Base-by-base conservation (phyloP, 2,329 filamentous ascomycete genomes). In the Monosporascus sp. region DNA sequence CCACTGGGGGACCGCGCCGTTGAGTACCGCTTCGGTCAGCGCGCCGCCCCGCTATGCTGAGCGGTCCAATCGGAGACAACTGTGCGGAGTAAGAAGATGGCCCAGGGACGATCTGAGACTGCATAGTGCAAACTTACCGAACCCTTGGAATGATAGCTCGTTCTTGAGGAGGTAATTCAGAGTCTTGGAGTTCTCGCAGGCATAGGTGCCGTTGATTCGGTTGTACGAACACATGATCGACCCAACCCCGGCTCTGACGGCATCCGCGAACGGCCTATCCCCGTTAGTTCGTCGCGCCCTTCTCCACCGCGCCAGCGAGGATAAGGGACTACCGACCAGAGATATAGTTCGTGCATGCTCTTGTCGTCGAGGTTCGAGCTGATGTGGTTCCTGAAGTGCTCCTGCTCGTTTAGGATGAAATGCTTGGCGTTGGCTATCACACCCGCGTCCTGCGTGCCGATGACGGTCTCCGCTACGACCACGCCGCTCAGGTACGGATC, bases 371-470 rank as follows among this genome's bases (percentile, higher is more conserved):
- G 72, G 59, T 85, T 86, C 46, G 78, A 78, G 37, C 58, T 54
- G n/a, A 58, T 56, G 2, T 49, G 34, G 31, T 48, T 48, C 20
- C 62, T 58, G 51, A 49, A 60, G 58, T 60, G 60, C 66, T 72
- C 71, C 70, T 89, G 88, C 67, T 88, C 85, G 58, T 89, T 87
- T 49, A 72, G 74, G 54, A 88, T 82, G 65, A 74, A 88, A 64
- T 89, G 86, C 72, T 90, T 90, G 22, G 84, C 86, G 68, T 85
- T 89, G 55, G 89, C 88, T 70, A 93, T 84, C 38, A 91, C 81
- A 62, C 89, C 89, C 14, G 85, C 83, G 69, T 84, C 82, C 67
- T 94, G 89, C 44, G 90, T 90, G 49, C 89, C 89, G 65, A 83
- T 81, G 61, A 93, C 79, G 0, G 88, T 89, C 65, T 90, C 80